Base-by-base conservation (phyloP, 2,329 filamentous ascomycete genomes). In the Talaromyces atroroseus region DNA sequence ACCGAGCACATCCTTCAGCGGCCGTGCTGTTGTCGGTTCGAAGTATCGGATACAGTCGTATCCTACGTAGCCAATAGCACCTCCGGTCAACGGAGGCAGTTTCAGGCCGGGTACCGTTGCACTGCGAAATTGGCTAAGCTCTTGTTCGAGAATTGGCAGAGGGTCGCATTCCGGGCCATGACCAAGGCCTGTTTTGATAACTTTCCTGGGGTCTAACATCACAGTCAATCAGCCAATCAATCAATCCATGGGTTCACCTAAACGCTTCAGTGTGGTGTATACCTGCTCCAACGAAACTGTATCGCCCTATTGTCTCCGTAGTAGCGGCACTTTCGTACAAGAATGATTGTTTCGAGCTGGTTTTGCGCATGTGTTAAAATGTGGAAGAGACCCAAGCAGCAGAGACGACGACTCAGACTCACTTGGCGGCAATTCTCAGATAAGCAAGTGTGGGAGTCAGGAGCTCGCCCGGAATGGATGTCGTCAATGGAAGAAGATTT, bases 31-130 rank as follows among this genome's bases (percentile, higher is more conserved):
- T 80, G 92, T 95, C 60, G 94, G 94, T 79, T 99, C 94, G 65
- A 99, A 99, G 75, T 97, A 97, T 68, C 87, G 86, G 66, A 99
- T 90, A 72, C 94, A 99, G 71, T 99, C 94, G 69, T 99, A 99
- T 53, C 92, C 92, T 5, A 97, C 90, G 71, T 97, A 99, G 58
- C 94, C 94, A 66, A 99, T 90, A 12, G 92, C 94, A 50, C 94
- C 94, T 42, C 92, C 94, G 0, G 89, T 90, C 75, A 99, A 78
- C 24, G 90, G 89, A 52, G 94, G 94, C 38, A 99, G 80, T 65
- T 82, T 83, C 66, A 97, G 77, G 1, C 86, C 89, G 0, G 94
- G 92, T 3, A 99, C 84, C 42, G 89, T 83, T 34, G 91, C 88
- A 61, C 96, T 89, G 24, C 89, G 83, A 71, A 86, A 88, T 67